phyloP scores from a whole-genome alignment of 2,329 filamentous ascomycete species.

The Cadophora malorum region DNA sequence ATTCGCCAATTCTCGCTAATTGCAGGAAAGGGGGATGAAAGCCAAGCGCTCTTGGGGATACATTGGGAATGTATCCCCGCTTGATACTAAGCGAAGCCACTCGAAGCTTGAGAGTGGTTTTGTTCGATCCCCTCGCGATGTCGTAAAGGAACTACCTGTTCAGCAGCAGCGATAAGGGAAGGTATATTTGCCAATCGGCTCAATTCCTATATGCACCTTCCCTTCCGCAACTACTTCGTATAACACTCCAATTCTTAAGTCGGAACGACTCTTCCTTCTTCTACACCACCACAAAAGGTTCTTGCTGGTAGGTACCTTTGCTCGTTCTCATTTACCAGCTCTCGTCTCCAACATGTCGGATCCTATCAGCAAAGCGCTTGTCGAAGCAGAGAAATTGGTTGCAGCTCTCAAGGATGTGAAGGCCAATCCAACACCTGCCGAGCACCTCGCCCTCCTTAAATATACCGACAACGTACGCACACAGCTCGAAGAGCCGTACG shows the following conservation, averaged over 20 bases:
- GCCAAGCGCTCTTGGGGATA: neutral
- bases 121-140: neutral
- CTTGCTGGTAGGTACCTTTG: neutral
- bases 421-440: conserved; percentile 2
- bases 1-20: neutral
- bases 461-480: conserved; percentile 8
- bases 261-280: neutral
- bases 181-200: neutral
- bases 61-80: neutral
- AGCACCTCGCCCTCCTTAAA: conserved; percentile 18
- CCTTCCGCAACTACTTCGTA: neutral
- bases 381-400: conserved; percentile 4
- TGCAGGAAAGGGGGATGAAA: neutral
- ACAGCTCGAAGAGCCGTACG: conserved; percentile 16
- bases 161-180: neutral
- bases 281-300: neutral
- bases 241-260: neutral
- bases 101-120: neutral
- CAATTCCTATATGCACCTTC: neutral
- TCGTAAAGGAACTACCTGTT: neutral
- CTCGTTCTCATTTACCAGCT: neutral
- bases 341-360: neutral
- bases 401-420: conserved; percentile 11
- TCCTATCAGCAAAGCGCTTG: neutral
- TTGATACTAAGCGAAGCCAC: neutral